Conservation (phyloP, 1,139 yeast species). For the Yamadazyma sp. region DNA sequence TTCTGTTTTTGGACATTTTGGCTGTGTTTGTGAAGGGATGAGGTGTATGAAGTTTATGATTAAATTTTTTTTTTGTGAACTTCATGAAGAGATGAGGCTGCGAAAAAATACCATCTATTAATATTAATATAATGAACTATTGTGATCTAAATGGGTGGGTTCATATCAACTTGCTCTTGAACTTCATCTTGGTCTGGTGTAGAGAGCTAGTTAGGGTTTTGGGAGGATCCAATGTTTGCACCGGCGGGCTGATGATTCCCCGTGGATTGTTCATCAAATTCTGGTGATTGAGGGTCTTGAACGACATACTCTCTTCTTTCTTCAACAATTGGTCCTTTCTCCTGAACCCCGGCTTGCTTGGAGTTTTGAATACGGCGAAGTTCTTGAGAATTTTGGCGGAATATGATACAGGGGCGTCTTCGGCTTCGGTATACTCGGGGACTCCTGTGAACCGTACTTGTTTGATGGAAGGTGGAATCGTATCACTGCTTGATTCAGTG, state of each 20-base stretch:
- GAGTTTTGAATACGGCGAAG: conserved; percentile 40
- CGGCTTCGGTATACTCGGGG: conserved; percentile 50
- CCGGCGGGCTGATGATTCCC: conserved; percentile 3
- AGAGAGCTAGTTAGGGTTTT: conserved; percentile 9
- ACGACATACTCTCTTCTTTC: conserved; percentile 55
- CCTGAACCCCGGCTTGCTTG: conserved; percentile 27
- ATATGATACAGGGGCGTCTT: conserved; percentile 55
- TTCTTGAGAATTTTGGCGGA: conserved; percentile 48
- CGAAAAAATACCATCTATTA: conserved; percentile 5
- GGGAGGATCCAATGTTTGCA: conserved; percentile 6
- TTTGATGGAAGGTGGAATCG: conserved; percentile 21
- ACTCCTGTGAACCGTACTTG: conserved; percentile 56
- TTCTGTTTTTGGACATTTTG: conserved; percentile 6
- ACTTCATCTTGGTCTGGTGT: conserved; percentile 10
- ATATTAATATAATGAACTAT: conserved; percentile 1
- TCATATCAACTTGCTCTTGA: conserved; percentile 13
- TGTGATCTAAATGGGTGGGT: not conserved
- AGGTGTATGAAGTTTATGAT: not conserved
- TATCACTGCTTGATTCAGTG: conserved; percentile 5
- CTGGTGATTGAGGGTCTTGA: conserved; percentile 20
- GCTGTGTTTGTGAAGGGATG: not conserved
- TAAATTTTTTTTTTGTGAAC: not conserved
- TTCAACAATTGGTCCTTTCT: conserved; percentile 47
- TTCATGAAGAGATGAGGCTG: conserved; percentile 5
- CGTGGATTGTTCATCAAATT: conserved; percentile 3